phyloP scores from a whole-genome alignment of 768 basidiomycete species.

The Suillus americanus region DNA sequence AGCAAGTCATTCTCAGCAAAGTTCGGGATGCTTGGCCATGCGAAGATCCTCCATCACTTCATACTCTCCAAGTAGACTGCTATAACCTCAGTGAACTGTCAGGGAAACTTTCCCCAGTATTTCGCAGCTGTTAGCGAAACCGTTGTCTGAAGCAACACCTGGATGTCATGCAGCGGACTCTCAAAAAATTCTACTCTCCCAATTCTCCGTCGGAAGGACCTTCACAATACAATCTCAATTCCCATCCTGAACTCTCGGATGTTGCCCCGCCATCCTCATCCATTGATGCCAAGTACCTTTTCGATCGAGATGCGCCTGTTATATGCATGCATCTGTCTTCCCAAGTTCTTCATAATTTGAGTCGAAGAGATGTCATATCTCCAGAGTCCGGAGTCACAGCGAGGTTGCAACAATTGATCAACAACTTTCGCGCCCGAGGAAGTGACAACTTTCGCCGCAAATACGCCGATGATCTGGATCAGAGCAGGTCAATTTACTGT shows the following conservation, averaged over 20 bases:
- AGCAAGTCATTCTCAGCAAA: not conserved
- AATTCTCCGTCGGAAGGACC: not conserved
- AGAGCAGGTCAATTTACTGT: slow-evolving; percentile 15
- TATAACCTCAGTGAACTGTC: slow-evolving; percentile 11
- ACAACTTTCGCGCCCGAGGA: not conserved
- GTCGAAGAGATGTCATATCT: not conserved
- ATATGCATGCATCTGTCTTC: not conserved
- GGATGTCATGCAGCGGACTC: slow-evolving; percentile 8
- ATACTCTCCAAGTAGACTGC: not conserved
- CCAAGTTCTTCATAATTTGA: not conserved
- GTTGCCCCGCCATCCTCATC: not conserved
- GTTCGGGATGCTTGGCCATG: slow-evolving; percentile 21
- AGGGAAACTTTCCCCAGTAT: slow-evolving; percentile 1
- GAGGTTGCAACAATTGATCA: slow-evolving; percentile 11
- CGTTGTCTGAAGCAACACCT: slow-evolving; percentile 17
- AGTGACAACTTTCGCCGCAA: slow-evolving; percentile 10
- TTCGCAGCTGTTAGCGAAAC: slow-evolving; percentile 21
- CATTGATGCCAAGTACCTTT: slow-evolving; percentile 1
- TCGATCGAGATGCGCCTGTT: slow-evolving; percentile 8
- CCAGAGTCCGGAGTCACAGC: not conserved
- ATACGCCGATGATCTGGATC: slow-evolving; percentile 13
- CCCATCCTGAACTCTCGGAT: not conserved
- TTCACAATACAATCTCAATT: slow-evolving; percentile 11
- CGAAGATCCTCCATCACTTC: slow-evolving; percentile 7
- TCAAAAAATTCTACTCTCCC: not conserved